phyloP scores from a whole-genome alignment of 495 filamentous ascomycete species.

The Talaromyces ruber region DNA sequence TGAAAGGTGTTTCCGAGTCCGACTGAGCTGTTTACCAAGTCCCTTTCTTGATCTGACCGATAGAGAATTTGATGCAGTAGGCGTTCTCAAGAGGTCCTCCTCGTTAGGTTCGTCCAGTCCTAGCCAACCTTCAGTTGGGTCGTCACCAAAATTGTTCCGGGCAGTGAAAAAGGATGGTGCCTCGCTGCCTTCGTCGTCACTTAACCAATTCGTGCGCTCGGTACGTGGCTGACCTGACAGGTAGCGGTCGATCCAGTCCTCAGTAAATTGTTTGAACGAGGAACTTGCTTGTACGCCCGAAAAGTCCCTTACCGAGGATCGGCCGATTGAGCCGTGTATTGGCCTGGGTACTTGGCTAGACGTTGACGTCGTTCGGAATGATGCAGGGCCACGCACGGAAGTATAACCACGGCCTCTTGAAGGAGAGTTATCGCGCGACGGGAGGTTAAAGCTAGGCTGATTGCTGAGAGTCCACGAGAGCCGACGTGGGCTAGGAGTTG shows the following conservation, averaged over 20 bases:
- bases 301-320: constrained; percentile 17
- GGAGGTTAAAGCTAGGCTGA: constrained; percentile 25
- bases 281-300: constrained; percentile 29
- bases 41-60: constrained; percentile 7
- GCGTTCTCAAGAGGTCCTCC: constrained; percentile 33
- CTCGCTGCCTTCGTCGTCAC: constrained; percentile 58
- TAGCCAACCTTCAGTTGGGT: constrained; percentile 34
- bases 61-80: constrained; percentile 26
- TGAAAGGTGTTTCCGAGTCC: constrained; percentile 35
- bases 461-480: constrained; percentile 36
- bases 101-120: constrained; percentile 31
- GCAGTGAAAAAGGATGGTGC: constrained; percentile 38
- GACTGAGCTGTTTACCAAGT: constrained; percentile 10
- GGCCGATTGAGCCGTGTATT: constrained; percentile 14
- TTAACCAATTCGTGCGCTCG: constrained; percentile 64
- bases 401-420: constrained; percentile 6
- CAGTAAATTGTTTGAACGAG: constrained; percentile 52
- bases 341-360: constrained; percentile 7
- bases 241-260: constrained; percentile 73
- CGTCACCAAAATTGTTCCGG: constrained; percentile 35
- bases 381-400: constrained; percentile 11
- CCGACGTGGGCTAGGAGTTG: constrained; percentile 41
- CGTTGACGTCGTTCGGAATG: constrained; percentile 3
- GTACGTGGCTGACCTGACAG: constrained; percentile 51
- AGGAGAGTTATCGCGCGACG: constrained; percentile 29